Evolutionary conservation across 306 rosid species (phyloP), one percentile per base, ranked within the genome.

Genomic region (Malus sylvestris): DNA sequence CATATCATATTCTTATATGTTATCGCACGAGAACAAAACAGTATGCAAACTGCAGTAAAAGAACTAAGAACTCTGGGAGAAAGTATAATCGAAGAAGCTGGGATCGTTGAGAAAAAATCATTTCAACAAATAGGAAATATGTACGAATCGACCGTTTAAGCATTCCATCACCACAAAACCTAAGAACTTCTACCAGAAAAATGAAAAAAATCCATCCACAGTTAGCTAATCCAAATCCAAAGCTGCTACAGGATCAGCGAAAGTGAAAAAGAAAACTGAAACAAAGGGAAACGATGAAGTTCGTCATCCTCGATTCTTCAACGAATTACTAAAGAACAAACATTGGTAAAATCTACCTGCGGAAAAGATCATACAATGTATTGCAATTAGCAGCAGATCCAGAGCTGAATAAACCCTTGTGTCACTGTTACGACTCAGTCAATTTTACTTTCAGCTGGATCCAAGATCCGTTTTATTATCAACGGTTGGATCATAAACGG

Each of bases 331-430:
- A 55, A 80, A 51, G 20, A 51, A 78, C 75, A 71, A 29, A 69
- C 77, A 71, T 65, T 23, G 67, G 38, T 65, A 44, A 23, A 68
- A 64, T 80, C 80, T 80, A 77, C 68, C 58, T 45, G 74, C 49
- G 71, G 74, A 32, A 65, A 12, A 29, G 19, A 67, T 29, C 52
- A 60, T 10, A 71, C 76, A 44, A 70, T 1, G 52, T 10, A 46
- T 16, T 29, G 61, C 45, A 35, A 35, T 35, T 35, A 35, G 40
- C 9, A n/a, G 57, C 25, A 15, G 71, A 69, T 12, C 29, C 20
- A 38, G 6, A 64, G 66, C 52, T 70, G 32, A 73, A 55, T 3
- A 65, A 71, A 14, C 72, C 71, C 59, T 72, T 53, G 73, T 19
- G 52, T 25, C 38, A 25, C 67, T 49, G 55, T 18, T 5, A 49